These are phyloP conservation scores for Fusarium sublunatum DNA, from an alignment of 2,329 filamentous ascomycete genomes.

Conservation along the genomic window DNA sequence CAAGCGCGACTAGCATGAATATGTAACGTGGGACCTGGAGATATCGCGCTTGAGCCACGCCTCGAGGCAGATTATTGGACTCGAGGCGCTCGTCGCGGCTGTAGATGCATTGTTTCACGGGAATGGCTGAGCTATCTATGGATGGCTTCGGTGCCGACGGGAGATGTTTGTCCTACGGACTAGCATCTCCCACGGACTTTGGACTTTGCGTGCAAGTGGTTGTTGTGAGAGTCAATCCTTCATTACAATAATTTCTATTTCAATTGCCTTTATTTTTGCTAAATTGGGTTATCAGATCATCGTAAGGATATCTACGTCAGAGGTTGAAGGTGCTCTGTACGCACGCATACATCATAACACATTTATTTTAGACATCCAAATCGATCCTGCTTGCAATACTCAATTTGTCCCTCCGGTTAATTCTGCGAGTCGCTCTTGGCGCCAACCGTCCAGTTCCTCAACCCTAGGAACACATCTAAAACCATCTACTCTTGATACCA, in stretches of 20 bases:
- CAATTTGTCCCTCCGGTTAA: slow-evolving; percentile 6
- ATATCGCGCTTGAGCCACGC: slow-evolving; percentile 22
- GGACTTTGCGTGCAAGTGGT: not conserved
- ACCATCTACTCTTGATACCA: slow-evolving; percentile 33
- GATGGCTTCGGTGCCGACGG: slow-evolving; percentile 1
- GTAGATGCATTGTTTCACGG: slow-evolving; percentile 26
- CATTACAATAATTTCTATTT: too few relatives aligned
- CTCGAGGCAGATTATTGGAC: slow-evolving; percentile 2
- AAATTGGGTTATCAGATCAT: too few relatives aligned
- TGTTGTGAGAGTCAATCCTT: not conserved
- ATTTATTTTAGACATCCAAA: not conserved
- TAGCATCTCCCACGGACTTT: too few relatives aligned
- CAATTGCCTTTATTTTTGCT: not conserved
- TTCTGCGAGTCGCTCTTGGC: not conserved
- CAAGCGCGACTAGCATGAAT: slow-evolving; percentile 10
- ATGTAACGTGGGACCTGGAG: not conserved
- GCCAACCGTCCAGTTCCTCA: not conserved
- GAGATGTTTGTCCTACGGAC: not conserved
- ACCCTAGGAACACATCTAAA: not conserved
- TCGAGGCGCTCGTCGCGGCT: slow-evolving; percentile 16
- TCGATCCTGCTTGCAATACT: not conserved
- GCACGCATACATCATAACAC: not conserved
- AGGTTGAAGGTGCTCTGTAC: not conserved
- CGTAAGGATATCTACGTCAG: not conserved
- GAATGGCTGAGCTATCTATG: slow-evolving; percentile 17